Evolutionary conservation across 352 stramenopile species (phyloP).

Genomic region (Phytophthora niederhauseri): DNA sequence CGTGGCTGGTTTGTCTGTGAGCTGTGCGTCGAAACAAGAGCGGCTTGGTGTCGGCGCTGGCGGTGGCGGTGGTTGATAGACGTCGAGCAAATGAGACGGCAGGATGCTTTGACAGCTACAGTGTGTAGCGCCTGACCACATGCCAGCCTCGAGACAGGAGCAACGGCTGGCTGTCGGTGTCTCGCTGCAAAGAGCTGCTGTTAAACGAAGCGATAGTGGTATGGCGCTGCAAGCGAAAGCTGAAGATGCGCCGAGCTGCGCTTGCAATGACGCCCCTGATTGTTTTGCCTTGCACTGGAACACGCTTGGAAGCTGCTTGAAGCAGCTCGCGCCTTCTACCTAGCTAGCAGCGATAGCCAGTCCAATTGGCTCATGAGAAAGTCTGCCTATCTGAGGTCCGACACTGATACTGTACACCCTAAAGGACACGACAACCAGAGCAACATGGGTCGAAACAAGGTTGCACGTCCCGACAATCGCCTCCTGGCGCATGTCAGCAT

Average conservation of each 20-base stretch:
- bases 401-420: neutral
- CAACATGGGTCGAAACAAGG: too few species aligned
- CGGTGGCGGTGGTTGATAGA: neutral
- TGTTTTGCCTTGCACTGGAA: slow-evolving; percentile 4
- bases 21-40: neutral
- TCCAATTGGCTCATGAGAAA: neutral
- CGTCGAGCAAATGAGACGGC: neutral
- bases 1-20: neutral
- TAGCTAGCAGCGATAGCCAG: slow-evolving; percentile 21
- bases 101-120: neutral
- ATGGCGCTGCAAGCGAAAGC: neutral
- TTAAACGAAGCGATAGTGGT: neutral
- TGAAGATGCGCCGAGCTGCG: neutral
- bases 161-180: neutral
- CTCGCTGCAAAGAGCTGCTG: neutral
- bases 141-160: neutral
- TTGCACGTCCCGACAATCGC: slow-evolving; percentile 6
- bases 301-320: slow-evolving; percentile 6
- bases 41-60: neutral
- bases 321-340: slow-evolving; percentile 13
- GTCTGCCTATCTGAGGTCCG: neutral
- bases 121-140: neutral
- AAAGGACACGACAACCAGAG: neutral
- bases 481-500: neutral
- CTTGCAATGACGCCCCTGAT: neutral